Conservation (phyloP, 805 yeast species). For the Wickerhamiella domercqiae region DNA sequence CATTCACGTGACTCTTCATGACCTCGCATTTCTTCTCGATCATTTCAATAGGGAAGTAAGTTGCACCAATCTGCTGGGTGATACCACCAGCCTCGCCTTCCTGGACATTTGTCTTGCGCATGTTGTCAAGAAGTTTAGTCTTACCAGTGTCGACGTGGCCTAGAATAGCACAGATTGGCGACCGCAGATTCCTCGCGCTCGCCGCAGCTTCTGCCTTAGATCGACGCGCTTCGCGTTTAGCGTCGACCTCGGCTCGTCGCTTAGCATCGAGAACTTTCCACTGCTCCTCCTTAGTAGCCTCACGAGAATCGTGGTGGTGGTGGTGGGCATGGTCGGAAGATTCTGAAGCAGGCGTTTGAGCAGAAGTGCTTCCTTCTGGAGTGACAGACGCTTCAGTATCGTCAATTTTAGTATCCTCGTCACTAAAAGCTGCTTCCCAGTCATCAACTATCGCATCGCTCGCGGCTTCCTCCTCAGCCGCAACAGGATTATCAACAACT, state of each 20-base stretch:
- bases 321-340: conserved; percentile 10
- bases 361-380: conserved; percentile 8
- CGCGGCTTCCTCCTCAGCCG: conserved; percentile 24
- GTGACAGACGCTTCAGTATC: conserved; percentile 6
- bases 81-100: conserved; percentile 99
- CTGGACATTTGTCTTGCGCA: conserved; percentile 97
- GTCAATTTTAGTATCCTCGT: conserved; percentile 19
- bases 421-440: conserved; percentile 60
- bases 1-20: conserved; percentile 73
- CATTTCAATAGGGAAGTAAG: conserved; percentile 95
- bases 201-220: conserved; percentile 26
- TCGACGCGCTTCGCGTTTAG: conserved; percentile 25
- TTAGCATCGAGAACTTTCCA: conserved; percentile 23
- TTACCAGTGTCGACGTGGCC: conserved; percentile 99
- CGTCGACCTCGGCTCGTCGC: conserved; percentile 28
- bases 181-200: conserved; percentile 55
- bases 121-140: conserved; percentile 88
- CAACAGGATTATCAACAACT: conserved; percentile 13
- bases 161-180: conserved; percentile 96
- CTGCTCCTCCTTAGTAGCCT: conserved; percentile 12
- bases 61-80: conserved; percentile 99
- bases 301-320: no score
- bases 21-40: conserved; percentile 81
- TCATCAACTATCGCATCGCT: conserved; percentile 54
- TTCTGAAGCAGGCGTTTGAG: conserved; percentile 16